Base-by-base conservation (phyloP, 257 asterid species). In the Misopates orontium region DNA sequence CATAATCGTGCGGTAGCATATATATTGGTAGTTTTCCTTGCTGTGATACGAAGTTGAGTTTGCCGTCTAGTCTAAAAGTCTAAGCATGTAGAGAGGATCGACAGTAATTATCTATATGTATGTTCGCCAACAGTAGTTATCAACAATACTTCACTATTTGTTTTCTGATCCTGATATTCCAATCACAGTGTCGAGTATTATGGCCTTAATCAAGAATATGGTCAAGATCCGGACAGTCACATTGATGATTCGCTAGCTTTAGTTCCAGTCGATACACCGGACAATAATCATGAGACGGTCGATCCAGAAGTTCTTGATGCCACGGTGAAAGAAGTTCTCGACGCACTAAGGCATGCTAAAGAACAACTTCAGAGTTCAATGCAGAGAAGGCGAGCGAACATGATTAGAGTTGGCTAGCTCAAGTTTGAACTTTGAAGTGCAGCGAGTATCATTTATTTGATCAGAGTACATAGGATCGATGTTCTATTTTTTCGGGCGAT, bases 231-330 rank as follows among this genome's bases (percentile, higher is more conserved):
- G 15, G 75, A 76, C 36, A 42, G 56, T 18, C 22, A 60, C 8
- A 39, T 9, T 10, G 87, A 89, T 65, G 59, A 82, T 61, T 82
- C 96, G 8, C 73, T 83, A 82, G 96, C 98, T 52, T 61, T 92
- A 31, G 84, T 87, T 55, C 67, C 67, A 0, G 54, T 85, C 8
- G 82, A 73, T 54, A 61, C 32, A 39, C 80, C 61, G 8, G 73
- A 79, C 62, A 32, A 58, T 56, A 53, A 41, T 11, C 57, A 48
- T 15, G 57, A 36, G 44, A 28, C 39, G 9, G 39, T 82, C 53
- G 89, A 87, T 80, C 88, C 90, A 22, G 83, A 61, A 49, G 82
- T 80, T 44, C 92, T 89, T 67, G 96, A 87, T 75, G 73, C 83
- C 11, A 77, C 92, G 13, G 96, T 87, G 57, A 89, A 69, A 73